A percentile compares a stretch with the other conserved stretches of the same genome.
Evolutionary conservation across 139 green algal species (phyloP).

Genomic region (Parachlorella kessleri): DNA sequence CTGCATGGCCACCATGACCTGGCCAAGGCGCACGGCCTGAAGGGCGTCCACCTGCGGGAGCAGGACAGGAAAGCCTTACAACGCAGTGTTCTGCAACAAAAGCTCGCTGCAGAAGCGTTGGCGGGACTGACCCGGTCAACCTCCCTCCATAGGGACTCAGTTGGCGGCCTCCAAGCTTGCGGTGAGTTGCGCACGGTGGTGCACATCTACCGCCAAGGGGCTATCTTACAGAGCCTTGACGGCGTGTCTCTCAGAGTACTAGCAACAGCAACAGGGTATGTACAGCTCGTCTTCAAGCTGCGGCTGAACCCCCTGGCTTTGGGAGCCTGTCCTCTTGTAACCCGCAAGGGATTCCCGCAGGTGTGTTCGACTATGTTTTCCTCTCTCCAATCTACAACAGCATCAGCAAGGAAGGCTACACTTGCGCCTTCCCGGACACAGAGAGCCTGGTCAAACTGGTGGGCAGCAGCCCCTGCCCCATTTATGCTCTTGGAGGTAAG

Average conservation of each 20-base stretch:
- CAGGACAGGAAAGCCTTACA: background rate
- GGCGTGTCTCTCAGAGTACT: background rate
- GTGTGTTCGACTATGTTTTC: slow-evolving; percentile 49
- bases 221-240: background rate
- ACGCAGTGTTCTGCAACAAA: background rate
- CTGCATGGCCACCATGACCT: slow-evolving; percentile 38
- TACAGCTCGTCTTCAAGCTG: no score
- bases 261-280: background rate
- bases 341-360: background rate
- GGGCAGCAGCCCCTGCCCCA: no score
- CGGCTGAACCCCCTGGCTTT: no score
- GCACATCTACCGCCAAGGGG: background rate
- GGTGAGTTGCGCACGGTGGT: background rate
- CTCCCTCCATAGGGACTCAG: background rate
- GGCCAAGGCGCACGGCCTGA: background rate
- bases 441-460: background rate
- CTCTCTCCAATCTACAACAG: slow-evolving; percentile 58
- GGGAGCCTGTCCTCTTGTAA: background rate
- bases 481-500: background rate
- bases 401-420: slow-evolving; percentile 57
- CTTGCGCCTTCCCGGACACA: background rate
- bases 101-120: no score
- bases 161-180: background rate
- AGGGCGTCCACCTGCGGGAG: slow-evolving; percentile 46
- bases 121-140: background rate